A percentile compares a stretch with the other conserved stretches of the same genome.
Evolutionary conservation across 2,329 filamentous ascomycete genomes (phyloP).

Genomic region (Aureobasidium uvarum): DNA sequence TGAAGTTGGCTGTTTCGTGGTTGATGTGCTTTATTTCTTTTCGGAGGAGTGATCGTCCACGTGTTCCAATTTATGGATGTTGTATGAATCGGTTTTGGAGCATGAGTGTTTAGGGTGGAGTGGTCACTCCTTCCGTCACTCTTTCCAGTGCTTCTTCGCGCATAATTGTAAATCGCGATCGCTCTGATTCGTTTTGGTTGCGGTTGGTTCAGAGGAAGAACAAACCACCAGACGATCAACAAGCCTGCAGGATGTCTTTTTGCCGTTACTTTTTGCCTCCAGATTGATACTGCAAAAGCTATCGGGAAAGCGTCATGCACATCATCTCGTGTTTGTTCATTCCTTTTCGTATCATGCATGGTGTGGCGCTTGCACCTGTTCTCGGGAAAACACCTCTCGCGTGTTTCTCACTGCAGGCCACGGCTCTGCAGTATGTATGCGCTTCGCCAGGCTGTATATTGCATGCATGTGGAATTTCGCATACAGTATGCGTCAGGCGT

Average conservation of each 20-base stretch:
- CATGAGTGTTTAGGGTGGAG: not conserved
- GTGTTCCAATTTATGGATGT: not conserved
- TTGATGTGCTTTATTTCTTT: slow-evolving; percentile 3
- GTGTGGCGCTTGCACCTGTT: not conserved
- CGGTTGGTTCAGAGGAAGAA: not conserved
- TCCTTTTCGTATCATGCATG: not conserved
- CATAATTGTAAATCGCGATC: not conserved
- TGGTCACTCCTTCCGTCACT: not conserved
- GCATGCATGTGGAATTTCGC: not conserved
- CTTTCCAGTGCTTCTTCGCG: not conserved
- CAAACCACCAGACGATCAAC: not conserved
- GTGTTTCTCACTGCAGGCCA: not conserved
- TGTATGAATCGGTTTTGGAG: slow-evolving; percentile 1
- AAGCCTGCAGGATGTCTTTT: not conserved
- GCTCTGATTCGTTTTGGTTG: not conserved
- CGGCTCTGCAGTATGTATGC: not conserved
- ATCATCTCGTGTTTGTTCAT: slow-evolving; percentile 14
- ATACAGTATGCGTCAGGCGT: not conserved
- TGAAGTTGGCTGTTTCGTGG: slow-evolving; percentile 18
- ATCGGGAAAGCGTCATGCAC: not conserved
- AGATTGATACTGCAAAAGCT: not conserved
- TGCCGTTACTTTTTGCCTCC: not conserved
- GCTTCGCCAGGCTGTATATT: slow-evolving; percentile 5
- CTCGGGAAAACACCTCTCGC: slow-evolving; percentile 1
- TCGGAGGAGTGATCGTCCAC: not conserved